A percentile compares a stretch with the other conserved stretches of the same genome.
phyloP scores from a whole-genome alignment of 805 yeast species.

The Candida mattraensis region DNA sequence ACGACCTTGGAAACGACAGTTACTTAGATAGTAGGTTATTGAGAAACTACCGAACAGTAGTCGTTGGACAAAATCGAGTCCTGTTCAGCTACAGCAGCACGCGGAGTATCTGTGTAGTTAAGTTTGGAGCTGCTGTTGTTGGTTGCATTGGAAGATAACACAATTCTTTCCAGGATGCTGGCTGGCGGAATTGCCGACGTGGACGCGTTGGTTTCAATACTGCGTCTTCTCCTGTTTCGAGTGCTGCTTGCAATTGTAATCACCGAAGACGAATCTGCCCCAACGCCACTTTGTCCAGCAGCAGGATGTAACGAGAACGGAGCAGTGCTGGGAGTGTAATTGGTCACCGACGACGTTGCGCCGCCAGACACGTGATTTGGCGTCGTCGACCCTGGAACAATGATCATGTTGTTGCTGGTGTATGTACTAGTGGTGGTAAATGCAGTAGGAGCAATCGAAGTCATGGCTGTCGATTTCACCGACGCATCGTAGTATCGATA shows the following conservation, averaged over 20 bases:
- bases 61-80: slow-evolving; percentile 19
- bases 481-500: slow-evolving; percentile 26
- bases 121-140: slow-evolving; percentile 15
- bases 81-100: slow-evolving; percentile 17
- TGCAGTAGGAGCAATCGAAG: slow-evolving; percentile 46
- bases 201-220: slow-evolving; percentile 55
- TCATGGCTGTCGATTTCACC: slow-evolving; percentile 46
- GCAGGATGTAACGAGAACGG: slow-evolving; percentile 7
- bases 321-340: slow-evolving; percentile 9
- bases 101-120: slow-evolving; percentile 6
- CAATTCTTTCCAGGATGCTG: slow-evolving; percentile 59
- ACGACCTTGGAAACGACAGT: slow-evolving; percentile 10
- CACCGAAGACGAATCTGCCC: slow-evolving; percentile 33
- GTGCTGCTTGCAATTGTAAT: slow-evolving; percentile 37
- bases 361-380: slow-evolving; percentile 5
- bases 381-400: slow-evolving; percentile 22
- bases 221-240: slow-evolving; percentile 32
- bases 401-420: slow-evolving; percentile 18
- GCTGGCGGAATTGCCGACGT: slow-evolving; percentile 74
- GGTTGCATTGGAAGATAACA: slow-evolving; percentile 25
- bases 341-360: slow-evolving; percentile 6
- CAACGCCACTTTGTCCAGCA: slow-evolving; percentile 5
- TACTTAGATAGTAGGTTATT: slow-evolving; percentile 5
- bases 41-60: slow-evolving; percentile 19
- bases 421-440: slow-evolving; percentile 20